Percentiles rank a stretch among this genome's conserved stretches.
phyloP scores from a whole-genome alignment of 176 grass and related monocot genomes.

The Triticum dicoccoides region DNA sequence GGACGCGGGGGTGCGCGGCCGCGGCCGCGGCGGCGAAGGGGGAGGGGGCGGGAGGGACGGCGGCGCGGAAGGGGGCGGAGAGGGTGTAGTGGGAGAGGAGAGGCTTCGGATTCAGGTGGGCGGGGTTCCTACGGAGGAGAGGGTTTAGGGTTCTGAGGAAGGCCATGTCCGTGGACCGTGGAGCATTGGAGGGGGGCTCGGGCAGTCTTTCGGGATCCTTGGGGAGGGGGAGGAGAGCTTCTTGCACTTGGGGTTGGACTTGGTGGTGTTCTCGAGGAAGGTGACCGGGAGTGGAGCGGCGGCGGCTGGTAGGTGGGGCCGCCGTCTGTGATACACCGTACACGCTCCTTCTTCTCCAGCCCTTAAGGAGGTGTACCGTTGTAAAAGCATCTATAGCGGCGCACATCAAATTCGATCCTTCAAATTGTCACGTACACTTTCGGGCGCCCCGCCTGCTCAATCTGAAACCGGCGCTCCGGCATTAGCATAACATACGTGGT shows the following conservation, averaged over 20 bases:
- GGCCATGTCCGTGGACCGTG: conserved; percentile 40
- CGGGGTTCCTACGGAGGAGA: conserved; percentile 47
- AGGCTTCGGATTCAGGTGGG: conserved; percentile 16
- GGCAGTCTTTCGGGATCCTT: conserved; percentile 13
- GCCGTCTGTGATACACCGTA: neutral
- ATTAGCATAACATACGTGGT: too few species aligned
- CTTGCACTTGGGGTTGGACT: conserved; percentile 26
- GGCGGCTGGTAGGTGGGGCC: neutral
- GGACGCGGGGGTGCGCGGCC: neutral
- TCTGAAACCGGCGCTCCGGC: too few species aligned
- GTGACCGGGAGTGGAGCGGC: neutral
- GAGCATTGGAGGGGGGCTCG: neutral
- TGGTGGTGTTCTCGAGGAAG: neutral
- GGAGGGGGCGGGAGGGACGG: neutral
- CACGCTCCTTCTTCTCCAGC: neutral
- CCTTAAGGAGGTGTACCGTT: neutral
- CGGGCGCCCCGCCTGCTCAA: too few species aligned
- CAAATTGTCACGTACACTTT: too few species aligned
- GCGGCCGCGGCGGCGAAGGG: neutral
- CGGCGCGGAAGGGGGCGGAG: conserved; percentile 26
- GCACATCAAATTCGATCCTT: too few species aligned
- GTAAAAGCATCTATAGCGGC: too few species aligned
- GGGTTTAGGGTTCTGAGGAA: conserved; percentile 71
- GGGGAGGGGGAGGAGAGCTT: neutral
- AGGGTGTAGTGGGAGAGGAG: conserved; percentile 26